Base-by-base conservation (phyloP, 139 green algal genomes). In the Chlorella vulgaris region DNA sequence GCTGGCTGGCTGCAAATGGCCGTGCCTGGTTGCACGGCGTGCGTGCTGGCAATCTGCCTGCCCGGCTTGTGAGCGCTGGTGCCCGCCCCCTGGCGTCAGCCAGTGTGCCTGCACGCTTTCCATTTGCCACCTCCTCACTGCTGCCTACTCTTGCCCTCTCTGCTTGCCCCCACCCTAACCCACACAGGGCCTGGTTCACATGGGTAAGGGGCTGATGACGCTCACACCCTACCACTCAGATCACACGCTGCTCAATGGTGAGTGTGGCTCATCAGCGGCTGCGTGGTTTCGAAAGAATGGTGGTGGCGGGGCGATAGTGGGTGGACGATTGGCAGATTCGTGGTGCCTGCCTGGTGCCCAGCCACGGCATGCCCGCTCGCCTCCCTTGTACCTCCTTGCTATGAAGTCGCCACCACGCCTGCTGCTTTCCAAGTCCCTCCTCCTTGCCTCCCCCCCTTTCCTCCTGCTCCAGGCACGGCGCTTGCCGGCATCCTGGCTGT, bases 181-280 rank as follows among this genome's bases (percentile, higher is more conserved):
- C 18, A 77, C 78, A 28, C 88, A 91, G 69, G 86, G 88, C 10
- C 87, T 91, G 65, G 83, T 96, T 67, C 97, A 99, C 92, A 93
- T 98, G 90, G 97, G 97, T 81, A 99, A 99, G 91, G 97, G 97
- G 35, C 90, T 99, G 33, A 87, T 99, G 7, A 97, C 92, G 5
- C 77, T 99, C 50, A 91, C 84, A 53, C 97, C 97, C 33, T 93
- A 95, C 85, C 96, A 98, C 83, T 94, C 93, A 1, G 94, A 98
- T 76, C 84, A 90, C 38, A 88, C 93, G 81, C 93, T 99, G 62
- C 89, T 97, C 39, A 97, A 93, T 75, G 86, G 88, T 93, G 63
- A n/a, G 81, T 1, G 53, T 22, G 5, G 55, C 55, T 31, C 5
- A 5, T 31, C n/a, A 24, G 63, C 63, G 63, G 22, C 31, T 70